Conservation (phyloP, 1,284 basidiomycete genomes). For the Xanthoconium separans region DNA sequence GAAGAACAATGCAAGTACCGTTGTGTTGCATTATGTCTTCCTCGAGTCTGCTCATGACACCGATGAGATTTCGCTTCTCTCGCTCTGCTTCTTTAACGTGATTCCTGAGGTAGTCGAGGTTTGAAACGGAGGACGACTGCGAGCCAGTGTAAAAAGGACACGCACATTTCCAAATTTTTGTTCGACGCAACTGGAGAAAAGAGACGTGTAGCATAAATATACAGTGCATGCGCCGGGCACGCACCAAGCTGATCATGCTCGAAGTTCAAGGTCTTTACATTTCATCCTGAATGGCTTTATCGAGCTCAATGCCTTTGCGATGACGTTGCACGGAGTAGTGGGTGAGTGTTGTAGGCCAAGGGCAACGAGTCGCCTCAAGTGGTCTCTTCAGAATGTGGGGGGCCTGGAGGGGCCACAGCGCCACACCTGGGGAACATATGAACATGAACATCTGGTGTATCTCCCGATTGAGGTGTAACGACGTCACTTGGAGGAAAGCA, state of each 20-base stretch:
- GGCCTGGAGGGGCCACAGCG: too few relatives aligned
- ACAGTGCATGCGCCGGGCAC: slow-evolving; percentile 21
- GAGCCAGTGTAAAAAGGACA: slow-evolving; percentile 52
- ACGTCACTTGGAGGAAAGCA: too few relatives aligned
- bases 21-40: slow-evolving; percentile 69
- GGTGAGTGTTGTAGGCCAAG: too few relatives aligned
- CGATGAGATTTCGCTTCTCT: slow-evolving; percentile 78
- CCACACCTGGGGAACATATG: too few relatives aligned
- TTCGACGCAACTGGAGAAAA: slow-evolving; percentile 50
- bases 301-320: slow-evolving; percentile 72
- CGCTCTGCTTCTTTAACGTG: slow-evolving; percentile 70
- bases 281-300: slow-evolving; percentile 74
- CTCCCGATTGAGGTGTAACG: too few relatives aligned
- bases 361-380: too few relatives aligned
- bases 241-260: slow-evolving; percentile 66
- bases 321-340: too few relatives aligned
- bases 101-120: slow-evolving; percentile 55
- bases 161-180: slow-evolving; percentile 50
- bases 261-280: slow-evolving; percentile 56
- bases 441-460: too few relatives aligned
- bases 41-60: slow-evolving; percentile 70
- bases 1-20: slow-evolving; percentile 49
- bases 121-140: slow-evolving; percentile 57
- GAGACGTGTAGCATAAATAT: slow-evolving; percentile 5
- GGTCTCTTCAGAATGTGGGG: too few relatives aligned